A percentile compares a stretch with the other conserved stretches of the same genome.
These are phyloP conservation scores for Skeletonema tropicum DNA, from an alignment of 108 stramenopile genomes.

Conservation along the genomic window DNA sequence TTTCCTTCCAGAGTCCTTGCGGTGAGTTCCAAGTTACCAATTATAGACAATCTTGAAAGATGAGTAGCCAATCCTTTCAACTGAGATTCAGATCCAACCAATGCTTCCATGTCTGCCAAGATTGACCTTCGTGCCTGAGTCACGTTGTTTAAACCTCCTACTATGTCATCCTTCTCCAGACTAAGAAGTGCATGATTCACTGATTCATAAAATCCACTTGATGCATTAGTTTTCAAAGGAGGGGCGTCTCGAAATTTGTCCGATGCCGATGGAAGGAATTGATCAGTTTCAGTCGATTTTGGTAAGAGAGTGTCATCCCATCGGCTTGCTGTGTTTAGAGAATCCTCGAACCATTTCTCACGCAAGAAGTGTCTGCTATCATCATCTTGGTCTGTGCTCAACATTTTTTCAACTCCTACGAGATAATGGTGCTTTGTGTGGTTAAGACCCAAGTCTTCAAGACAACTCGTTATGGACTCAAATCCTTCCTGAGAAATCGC, in stretches of 20 bases:
- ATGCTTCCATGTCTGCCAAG: conserved; percentile 29
- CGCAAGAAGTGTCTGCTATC: conserved; percentile 16
- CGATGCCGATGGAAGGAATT: background rate
- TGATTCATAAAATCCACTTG: conserved; percentile 35
- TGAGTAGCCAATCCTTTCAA: conserved; percentile 23
- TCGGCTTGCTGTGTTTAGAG: conserved; percentile 35
- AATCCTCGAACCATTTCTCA: conserved; percentile 77
- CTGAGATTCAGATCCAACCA: conserved; percentile 43
- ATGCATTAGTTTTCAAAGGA: background rate
- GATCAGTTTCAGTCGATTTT: conserved; percentile 4
- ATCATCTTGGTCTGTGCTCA: background rate
- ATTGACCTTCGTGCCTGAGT: conserved; percentile 33
- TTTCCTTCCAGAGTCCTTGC: conserved; percentile 28
- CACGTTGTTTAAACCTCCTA: conserved; percentile 24
- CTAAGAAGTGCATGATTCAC: conserved; percentile 25
- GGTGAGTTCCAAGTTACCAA: conserved; percentile 23
- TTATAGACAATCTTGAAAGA: conserved; percentile 32
- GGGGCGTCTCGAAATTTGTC: background rate
- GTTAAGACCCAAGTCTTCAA: conserved; percentile 49
- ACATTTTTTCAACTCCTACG: conserved; percentile 11
- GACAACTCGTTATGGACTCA: conserved; percentile 15
- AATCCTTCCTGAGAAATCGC: conserved; percentile 18
- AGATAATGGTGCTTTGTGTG: conserved; percentile 43
- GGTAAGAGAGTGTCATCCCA: conserved; percentile 46
- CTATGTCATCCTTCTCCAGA: conserved; percentile 26